Evolutionary conservation across 164 flowering plant genomes (phyloP).

Genomic region (Tetrastigma voinierianum): DNA sequence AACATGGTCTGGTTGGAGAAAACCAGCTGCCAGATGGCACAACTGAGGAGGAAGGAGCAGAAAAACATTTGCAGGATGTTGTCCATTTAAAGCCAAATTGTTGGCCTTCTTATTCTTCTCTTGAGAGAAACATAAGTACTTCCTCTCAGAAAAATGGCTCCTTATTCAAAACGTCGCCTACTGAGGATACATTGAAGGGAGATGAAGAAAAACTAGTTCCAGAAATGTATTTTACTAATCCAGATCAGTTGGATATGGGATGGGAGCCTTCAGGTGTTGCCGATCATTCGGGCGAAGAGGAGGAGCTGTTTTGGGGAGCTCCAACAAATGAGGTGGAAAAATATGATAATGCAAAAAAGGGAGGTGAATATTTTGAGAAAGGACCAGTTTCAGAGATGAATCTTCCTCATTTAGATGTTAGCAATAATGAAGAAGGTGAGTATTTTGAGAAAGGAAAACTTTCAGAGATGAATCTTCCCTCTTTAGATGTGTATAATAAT

Average conservation of each 20-base stretch:
- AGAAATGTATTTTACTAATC: neutral
- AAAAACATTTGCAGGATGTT: slow-evolving; percentile 1
- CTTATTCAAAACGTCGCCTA: slow-evolving; percentile 14
- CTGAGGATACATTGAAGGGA: neutral
- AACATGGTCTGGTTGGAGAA: neutral
- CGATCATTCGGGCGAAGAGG: neutral
- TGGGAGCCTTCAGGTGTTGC: slow-evolving; percentile 1
- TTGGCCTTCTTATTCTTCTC: neutral
- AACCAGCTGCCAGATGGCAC: neutral
- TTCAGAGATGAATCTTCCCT: no score
- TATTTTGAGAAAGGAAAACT: neutral
- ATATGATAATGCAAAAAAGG: neutral
- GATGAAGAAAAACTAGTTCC: slow-evolving; percentile 1
- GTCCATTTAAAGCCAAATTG: neutral
- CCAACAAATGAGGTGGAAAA: neutral
- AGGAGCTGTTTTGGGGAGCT: neutral
- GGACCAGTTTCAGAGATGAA: no score
- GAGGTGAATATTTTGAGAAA: neutral
- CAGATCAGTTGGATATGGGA: slow-evolving; percentile 3
- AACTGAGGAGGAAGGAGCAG: neutral
- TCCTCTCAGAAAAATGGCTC: slow-evolving; percentile 16
- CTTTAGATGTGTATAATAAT: no score
- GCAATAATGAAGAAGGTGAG: slow-evolving; percentile 1
- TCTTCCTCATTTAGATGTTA: no score
- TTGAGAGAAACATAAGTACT: neutral